phyloP scores from a whole-genome alignment of 2,329 filamentous ascomycete genomes.

The Colletotrichum cuscutae region DNA sequence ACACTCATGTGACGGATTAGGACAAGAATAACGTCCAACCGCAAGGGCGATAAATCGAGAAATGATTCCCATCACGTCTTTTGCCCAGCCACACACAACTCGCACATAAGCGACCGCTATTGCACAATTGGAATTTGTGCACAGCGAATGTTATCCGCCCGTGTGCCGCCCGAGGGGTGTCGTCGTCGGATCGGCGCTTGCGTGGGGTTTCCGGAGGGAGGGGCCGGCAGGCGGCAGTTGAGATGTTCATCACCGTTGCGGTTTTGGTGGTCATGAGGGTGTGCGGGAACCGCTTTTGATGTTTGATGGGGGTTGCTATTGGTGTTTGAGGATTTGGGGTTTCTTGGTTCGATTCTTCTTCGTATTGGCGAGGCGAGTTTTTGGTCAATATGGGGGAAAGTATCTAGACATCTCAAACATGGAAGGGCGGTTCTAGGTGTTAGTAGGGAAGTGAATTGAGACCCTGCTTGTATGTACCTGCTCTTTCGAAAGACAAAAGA shows the following conservation, averaged over 20 bases:
- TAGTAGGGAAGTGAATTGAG: not conserved
- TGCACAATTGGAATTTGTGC: constrained; percentile 13
- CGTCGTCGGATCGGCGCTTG: constrained; percentile 9
- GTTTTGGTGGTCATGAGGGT: not conserved
- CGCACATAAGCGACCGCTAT: not conserved
- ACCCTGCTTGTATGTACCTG: too few relatives aligned
- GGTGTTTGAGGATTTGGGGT: not conserved
- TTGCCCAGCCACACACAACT: not conserved
- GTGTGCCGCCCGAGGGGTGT: constrained; percentile 1
- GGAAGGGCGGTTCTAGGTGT: not conserved
- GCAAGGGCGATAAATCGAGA: not conserved
- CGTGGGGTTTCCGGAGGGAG: not conserved
- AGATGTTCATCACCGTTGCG: not conserved
- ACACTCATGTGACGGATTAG: not conserved
- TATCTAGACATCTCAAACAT: not conserved
- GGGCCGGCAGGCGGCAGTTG: not conserved
- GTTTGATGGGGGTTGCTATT: not conserved
- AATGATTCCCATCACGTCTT: not conserved
- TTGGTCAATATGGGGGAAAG: not conserved
- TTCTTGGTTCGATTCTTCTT: not conserved
- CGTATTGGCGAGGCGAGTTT: not conserved
- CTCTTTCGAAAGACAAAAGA: too few relatives aligned
- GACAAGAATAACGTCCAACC: not conserved
- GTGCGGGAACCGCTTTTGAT: not conserved
- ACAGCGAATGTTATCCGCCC: constrained; percentile 18